phyloP scores from a whole-genome alignment of 495 filamentous ascomycete genomes.

The Aspergillus carlsbadensis region DNA sequence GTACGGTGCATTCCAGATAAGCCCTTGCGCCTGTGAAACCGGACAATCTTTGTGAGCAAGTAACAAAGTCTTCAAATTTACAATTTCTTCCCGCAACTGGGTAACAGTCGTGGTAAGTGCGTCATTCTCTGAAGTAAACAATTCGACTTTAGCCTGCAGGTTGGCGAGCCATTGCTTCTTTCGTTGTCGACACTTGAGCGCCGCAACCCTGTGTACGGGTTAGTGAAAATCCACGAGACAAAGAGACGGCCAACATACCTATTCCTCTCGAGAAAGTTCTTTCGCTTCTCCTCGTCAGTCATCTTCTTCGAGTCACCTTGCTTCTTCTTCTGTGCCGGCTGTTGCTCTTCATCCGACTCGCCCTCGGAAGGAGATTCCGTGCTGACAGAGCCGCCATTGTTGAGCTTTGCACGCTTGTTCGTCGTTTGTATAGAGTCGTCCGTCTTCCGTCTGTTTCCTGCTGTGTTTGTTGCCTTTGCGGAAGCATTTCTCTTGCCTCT shows the following conservation, averaged over 20 bases:
- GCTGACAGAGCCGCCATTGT: constrained; percentile 46
- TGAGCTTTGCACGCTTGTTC: constrained; percentile 72
- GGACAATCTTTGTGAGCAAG: constrained; percentile 97
- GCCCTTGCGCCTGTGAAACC: constrained; percentile 81
- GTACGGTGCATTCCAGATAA: constrained; percentile 33
- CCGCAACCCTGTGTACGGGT: constrained; percentile 73
- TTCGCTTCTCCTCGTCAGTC: constrained; percentile 98
- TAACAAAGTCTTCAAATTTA: constrained; percentile 89
- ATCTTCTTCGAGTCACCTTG: constrained; percentile 69
- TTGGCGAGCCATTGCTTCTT: constrained; percentile 99
- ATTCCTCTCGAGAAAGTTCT: constrained; percentile 96
- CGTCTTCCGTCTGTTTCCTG: constrained; percentile 73
- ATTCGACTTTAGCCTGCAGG: constrained; percentile 89
- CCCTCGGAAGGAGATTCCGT: constrained; percentile 54
- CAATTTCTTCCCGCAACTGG: constrained; percentile 85
- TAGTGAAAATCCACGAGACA: constrained; percentile 12
- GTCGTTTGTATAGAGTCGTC: constrained; percentile 70
- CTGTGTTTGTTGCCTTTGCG: constrained; percentile 39
- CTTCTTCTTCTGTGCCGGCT: constrained; percentile 41
- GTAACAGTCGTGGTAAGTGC: constrained; percentile 78
- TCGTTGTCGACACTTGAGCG: constrained; percentile 93
- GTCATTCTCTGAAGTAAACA: constrained; percentile 90
- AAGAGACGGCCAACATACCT: constrained; percentile 77
- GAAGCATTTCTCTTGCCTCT: constrained; percentile 68
- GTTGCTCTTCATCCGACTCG: constrained; percentile 58